Evolutionary conservation across 805 yeast species (phyloP).

Genomic region (Zygoascus biomembranicola): DNA sequence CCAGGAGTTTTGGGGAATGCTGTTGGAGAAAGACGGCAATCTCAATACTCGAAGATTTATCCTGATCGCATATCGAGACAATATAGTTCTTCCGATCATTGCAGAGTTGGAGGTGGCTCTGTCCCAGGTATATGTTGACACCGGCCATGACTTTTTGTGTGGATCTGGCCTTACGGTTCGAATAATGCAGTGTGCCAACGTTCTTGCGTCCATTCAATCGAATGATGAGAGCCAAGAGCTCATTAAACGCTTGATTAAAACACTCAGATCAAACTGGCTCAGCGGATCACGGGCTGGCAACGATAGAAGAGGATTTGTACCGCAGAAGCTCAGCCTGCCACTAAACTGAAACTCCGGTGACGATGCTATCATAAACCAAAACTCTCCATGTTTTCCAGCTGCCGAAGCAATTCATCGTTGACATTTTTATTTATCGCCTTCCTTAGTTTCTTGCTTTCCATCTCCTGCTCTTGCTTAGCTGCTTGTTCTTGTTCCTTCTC

Average conservation of each 20-base stretch:
- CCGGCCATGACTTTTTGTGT: constrained; percentile 8
- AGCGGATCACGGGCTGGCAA: constrained; percentile 22
- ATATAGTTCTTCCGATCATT: constrained; percentile 26
- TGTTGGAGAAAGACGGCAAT: constrained; percentile 15
- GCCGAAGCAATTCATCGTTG: constrained; percentile 7
- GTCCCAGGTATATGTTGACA: constrained; percentile 4
- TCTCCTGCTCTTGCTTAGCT: neutral
- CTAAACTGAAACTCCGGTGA: neutral
- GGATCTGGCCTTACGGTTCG: constrained; percentile 24
- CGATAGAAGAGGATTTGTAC: constrained; percentile 24
- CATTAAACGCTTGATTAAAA: constrained; percentile 43
- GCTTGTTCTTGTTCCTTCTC: no score
- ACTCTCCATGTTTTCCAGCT: constrained; percentile 12
- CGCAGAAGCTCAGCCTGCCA: neutral
- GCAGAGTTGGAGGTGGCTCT: constrained; percentile 18
- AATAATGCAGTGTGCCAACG: constrained; percentile 55
- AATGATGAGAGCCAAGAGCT: constrained; percentile 48
- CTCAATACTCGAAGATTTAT: constrained; percentile 24
- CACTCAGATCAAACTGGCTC: constrained; percentile 22
- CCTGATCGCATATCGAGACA: constrained; percentile 30
- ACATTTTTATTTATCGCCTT: constrained; percentile 1
- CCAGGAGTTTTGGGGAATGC: constrained; percentile 29
- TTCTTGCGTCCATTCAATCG: constrained; percentile 45
- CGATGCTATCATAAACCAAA: constrained; percentile 3
- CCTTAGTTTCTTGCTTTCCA: constrained; percentile 2